phyloP scores from a whole-genome alignment of 768 basidiomycete species.

The Glaciozyma martinii region DNA sequence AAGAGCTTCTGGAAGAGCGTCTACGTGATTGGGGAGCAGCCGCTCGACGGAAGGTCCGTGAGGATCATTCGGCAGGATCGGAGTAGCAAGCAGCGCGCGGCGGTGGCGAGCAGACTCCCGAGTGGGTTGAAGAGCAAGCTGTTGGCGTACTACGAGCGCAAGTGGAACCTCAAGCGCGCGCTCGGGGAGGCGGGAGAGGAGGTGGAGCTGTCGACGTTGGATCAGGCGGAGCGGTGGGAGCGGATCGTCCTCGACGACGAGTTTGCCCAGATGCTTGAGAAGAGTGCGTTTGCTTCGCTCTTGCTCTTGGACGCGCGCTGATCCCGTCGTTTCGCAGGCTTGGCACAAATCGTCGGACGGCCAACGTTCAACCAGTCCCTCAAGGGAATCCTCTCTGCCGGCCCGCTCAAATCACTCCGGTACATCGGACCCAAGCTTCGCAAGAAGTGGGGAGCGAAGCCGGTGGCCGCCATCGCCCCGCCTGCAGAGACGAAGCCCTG shows the following conservation, averaged over 20 bases:
- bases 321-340: conserved; percentile 14
- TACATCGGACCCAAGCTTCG: conserved; percentile 19
- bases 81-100: conserved; percentile 56
- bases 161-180: conserved; percentile 22
- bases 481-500: background rate
- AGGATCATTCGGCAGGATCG: conserved; percentile 54
- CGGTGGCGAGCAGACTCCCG: conserved; percentile 50
- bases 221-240: conserved; percentile 28
- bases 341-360: conserved; percentile 31
- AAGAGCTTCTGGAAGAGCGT: conserved; percentile 33
- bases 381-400: conserved; percentile 34
- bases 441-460: conserved; percentile 3
- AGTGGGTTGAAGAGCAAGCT: conserved; percentile 31
- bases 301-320: background rate
- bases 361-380: conserved; percentile 34
- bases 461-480: background rate
- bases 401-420: conserved; percentile 27
- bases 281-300: conserved; percentile 19
- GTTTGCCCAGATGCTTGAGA: conserved; percentile 21
- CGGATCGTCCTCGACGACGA: conserved; percentile 26
- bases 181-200: conserved; percentile 4
- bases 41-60: background rate
- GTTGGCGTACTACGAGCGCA: conserved; percentile 30
- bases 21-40: conserved; percentile 29
- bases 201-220: background rate